Base-by-base conservation (phyloP, 345 rosid species). In the Crucihimalaya himalaica region DNA sequence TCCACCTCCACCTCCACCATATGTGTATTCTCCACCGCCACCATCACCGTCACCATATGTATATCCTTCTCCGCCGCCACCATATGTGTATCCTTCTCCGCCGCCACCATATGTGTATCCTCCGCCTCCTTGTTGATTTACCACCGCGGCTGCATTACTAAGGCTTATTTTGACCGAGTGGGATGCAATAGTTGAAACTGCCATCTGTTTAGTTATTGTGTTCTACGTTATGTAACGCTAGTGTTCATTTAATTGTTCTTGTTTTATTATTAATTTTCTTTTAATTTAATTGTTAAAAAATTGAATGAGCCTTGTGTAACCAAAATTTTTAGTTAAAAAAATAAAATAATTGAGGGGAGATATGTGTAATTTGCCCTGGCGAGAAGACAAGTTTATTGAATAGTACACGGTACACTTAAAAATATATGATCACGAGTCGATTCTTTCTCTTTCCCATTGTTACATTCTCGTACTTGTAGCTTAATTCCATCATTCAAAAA, bases 181-280 rank as follows among this genome's bases (percentile, higher is more conserved):
- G 68, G n/a, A 50, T 59, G 37, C 55, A 25, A 50, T 42, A 40
- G 47, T 35, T 66, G 69, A 43, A 61, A 53, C 32, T 39, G 72
- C 45, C 61, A 66, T 48, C 35, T 74, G 66, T 73, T 74, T 35
- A 29, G 72, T 39, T 48, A 15, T 57, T 57, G 66, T 45, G 59
- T 37, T 43, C 55, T 61, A 72, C 63, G 70, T 63, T 21, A 64
- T 56, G 71, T 73, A 73, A 73, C 71, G 77, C 71, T 45, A 55
- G 57, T 23, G 28, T 54, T 65, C 66, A 25, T 48, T 43, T 34
- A 14, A n/a, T 15, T 46, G 31, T 35, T 35, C 13, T 74, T 34
- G 65, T 46, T 18, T 34, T 29, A 23, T 37, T 45, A 23, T 65
- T 56, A n/a, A n/a, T n/a, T n/a, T 20, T 47, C 11, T 46, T 47